phyloP scores from a whole-genome alignment of 768 basidiomycete species.

The Tricholoma furcatifolium region DNA sequence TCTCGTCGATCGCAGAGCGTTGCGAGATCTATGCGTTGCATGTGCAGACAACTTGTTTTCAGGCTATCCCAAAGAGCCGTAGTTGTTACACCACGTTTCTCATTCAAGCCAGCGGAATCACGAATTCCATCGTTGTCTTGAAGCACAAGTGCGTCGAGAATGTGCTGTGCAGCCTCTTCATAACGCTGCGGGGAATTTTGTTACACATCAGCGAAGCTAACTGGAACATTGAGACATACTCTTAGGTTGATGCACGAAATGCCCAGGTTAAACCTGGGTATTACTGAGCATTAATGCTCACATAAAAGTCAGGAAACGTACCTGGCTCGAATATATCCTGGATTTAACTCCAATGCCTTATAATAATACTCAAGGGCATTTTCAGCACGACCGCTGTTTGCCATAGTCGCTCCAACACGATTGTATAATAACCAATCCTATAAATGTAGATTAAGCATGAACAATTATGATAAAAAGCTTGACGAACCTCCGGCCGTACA shows the following conservation, averaged over 20 bases:
- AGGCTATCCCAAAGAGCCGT: slow-evolving; percentile 86
- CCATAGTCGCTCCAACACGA: slow-evolving; percentile 91
- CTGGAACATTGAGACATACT: slow-evolving; percentile 39
- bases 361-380: slow-evolving; percentile 89
- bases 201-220: slow-evolving; percentile 6
- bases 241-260: slow-evolving; percentile 89
- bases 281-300: neutral
- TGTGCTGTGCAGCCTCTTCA: slow-evolving; percentile 82
- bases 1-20: slow-evolving; percentile 70
- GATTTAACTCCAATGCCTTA: slow-evolving; percentile 83
- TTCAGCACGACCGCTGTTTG: slow-evolving; percentile 78
- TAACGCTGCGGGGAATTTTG: slow-evolving; percentile 53
- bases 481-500: slow-evolving; percentile 78
- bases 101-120: slow-evolving; percentile 42
- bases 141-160: slow-evolving; percentile 84
- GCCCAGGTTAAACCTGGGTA: slow-evolving; percentile 84
- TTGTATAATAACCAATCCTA: slow-evolving; percentile 94
- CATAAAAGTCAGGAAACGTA: slow-evolving; percentile 23
- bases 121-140: slow-evolving; percentile 83
- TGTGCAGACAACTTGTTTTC: slow-evolving; percentile 76
- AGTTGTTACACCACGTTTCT: slow-evolving; percentile 71
- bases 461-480: neutral
- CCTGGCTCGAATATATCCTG: slow-evolving; percentile 89
- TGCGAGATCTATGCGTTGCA: slow-evolving; percentile 78
- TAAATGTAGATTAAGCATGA: neutral